Evolutionary conservation across 345 rosid genomes (phyloP), one percentile per base, ranked within the genome.

Genomic region (Brassica rapa): DNA sequence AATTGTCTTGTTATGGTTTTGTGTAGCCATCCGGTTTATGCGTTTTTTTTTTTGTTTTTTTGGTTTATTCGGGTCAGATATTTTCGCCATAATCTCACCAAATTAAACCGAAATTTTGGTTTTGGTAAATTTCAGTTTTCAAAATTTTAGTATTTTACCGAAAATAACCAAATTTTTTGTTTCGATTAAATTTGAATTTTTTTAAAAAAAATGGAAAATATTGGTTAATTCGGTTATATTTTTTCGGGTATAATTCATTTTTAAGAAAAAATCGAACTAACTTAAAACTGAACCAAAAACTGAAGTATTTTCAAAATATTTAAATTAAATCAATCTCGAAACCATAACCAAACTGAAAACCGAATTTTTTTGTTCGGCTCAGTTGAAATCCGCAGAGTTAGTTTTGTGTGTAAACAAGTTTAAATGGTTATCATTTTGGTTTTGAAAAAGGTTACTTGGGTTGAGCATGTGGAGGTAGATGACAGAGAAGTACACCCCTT

Each of bases 401-500:
- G 56, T 49, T 49, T 49, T 49, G 56, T 49, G 2, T 46, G 56
- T 49, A 49, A 49, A 49, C 15, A 49, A 49, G n/a, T 14, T n/a
- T 49, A 49, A 49, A 51, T 5, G 19, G 56, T 51, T 51, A 51
- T 5, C 56, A 14, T 49, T 16, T 49, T 49, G 56, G 56, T 49
- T 49, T 15, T 53, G 9, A 41, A 65, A 23, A 74, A 95, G 99
- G 94, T 96, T 21, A 91, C 88, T 1, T 96, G 99, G 99, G 86
- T 96, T 49, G 99, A 96, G 75, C 86, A 93, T 84, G 92, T 93
- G 23, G 98, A 96, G 77, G 96, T 88, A 57, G 92, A 93, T 74
- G 97, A 93, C 56, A 79, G 88, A 73, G 93, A 85, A 15, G 87
- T 85, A 43, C 90, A 90, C 66, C 74, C 68, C 79, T 73, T 90